Base-by-base conservation (phyloP, 129 eudicot species). In the Calendula officinalis region DNA sequence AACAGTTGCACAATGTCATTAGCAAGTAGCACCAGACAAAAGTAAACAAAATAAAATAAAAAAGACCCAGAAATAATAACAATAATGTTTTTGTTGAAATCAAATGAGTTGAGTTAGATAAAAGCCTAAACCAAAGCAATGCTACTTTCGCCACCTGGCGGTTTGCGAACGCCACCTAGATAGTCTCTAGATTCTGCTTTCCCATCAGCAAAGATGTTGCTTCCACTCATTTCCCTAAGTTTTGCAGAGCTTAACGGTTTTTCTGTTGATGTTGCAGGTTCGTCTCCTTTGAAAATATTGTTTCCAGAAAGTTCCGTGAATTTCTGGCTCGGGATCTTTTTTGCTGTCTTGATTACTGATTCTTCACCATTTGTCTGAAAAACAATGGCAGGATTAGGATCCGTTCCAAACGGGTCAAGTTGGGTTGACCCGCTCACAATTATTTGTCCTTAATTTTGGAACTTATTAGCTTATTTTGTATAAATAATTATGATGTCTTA, bases 141-240 rank as follows among this genome's bases (percentile, higher is more conserved):
- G 87, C 95, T 92, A 86, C 98, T 92, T 70, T 88, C 94, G 0
- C 98, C 98, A 52, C 98, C 98, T 3, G 98, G 98, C 38, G 96
- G 98, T 80, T 92, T 92, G 74, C 96, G 96, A 17, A 83, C 98
- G 6, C 97, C 95, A 4, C 98, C 96, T 41, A 85, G 77, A 79
- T 81, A 88, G 77, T 81, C 96, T 43, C 95, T 82, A 40, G 95
- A 79, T 68, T 88, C 96, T 54, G 68, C 91, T 71, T 92, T 92
- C 60, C 95, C 98, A 46, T 92, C 98, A 2, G 98, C 84, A 76
- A 92, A 88, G 6, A 92, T 92, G 59, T 88, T 68, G 49, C 85
- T 92, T 42, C 98, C 98, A 27, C 91, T 85, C 79, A 92, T 88
- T 74, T 92, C 98, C 32, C 91, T 64, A 73, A 85, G 77, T 69